These are phyloP conservation scores for Ailanthus altissimus DNA, from an alignment of 345 rosid genomes.

Conservation along the genomic window DNA sequence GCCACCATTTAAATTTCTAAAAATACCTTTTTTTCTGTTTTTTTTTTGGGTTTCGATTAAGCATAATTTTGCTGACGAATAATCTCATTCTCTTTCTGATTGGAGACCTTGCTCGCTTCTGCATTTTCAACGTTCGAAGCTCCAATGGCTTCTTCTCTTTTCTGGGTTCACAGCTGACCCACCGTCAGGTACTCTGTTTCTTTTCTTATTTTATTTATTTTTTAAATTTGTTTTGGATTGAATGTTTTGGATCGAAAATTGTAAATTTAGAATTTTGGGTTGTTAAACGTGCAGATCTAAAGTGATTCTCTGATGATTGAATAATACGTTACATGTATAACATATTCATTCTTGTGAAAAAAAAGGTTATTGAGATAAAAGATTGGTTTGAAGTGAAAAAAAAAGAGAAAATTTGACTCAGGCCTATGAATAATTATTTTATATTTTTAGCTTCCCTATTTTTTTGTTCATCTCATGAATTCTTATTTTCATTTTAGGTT, in stretches of 20 bases:
- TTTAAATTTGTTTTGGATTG: not conserved
- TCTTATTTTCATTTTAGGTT: conserved; percentile 14
- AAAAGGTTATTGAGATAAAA: not conserved
- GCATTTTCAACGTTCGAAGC: conserved; percentile 19
- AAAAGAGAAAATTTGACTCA: not conserved
- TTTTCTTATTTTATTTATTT: not conserved
- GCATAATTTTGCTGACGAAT: not conserved
- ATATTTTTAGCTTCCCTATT: not conserved
- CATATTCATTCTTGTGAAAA: not conserved
- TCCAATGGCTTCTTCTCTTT: conserved; percentile 27
- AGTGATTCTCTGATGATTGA: not conserved
- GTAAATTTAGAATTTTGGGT: not conserved
- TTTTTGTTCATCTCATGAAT: not conserved
- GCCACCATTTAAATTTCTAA: conserved; percentile 16
- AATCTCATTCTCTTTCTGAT: conserved; percentile 15
- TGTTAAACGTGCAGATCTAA: not conserved
- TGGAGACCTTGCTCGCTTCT: conserved; percentile 27
- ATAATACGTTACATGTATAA: too few relatives aligned
- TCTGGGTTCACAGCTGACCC: conserved; percentile 26
- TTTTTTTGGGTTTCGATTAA: conserved; percentile 16
- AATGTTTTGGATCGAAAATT: not conserved
- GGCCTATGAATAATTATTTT: not conserved
- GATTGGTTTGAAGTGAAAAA: not conserved
- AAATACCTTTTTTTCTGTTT: not conserved
- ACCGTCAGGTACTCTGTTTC: not conserved